A percentile compares a stretch with the other conserved stretches of the same genome.
Evolutionary conservation across 139 green algal species (phyloP).

Genomic region (Tetradesmus obliquus): DNA sequence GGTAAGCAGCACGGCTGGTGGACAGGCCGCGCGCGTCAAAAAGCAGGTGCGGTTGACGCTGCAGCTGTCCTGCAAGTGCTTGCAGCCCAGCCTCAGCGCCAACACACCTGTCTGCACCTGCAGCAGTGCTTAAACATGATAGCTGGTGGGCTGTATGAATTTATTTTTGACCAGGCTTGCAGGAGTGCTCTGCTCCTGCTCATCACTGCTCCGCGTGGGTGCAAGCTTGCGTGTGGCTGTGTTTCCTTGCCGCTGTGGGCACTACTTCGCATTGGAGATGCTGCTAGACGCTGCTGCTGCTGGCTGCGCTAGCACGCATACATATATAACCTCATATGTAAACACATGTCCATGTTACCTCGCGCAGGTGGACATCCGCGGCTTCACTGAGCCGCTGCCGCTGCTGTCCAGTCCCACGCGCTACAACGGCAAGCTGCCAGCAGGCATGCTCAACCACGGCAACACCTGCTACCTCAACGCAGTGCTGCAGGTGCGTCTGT

Average conservation of each 20-base stretch:
- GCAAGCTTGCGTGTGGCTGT: too few species aligned
- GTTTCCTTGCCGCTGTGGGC: too few species aligned
- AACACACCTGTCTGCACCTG: background rate
- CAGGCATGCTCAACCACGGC: slow-evolving; percentile 68
- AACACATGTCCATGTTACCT: too few species aligned
- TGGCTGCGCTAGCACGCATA: too few species aligned
- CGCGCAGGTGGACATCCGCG: background rate
- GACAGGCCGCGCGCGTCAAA: background rate
- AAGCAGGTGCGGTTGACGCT: background rate
- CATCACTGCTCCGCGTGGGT: too few species aligned
- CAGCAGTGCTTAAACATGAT: background rate
- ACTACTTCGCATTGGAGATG: too few species aligned
- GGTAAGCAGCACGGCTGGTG: background rate
- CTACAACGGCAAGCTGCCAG: slow-evolving; percentile 11
- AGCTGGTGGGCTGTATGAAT: too few species aligned
- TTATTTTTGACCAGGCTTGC: too few species aligned
- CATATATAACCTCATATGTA: too few species aligned
- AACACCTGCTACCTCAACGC: slow-evolving; percentile 78
- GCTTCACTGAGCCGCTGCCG: background rate
- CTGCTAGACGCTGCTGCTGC: background rate
- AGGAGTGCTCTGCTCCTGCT: too few species aligned
- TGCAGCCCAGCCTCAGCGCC: background rate
- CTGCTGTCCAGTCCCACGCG: background rate
- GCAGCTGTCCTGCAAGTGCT: background rate
- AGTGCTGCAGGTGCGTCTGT: slow-evolving; percentile 58